Base-by-base conservation (phyloP, 2,329 filamentous ascomycete species). In the Monilinia fructigena region DNA sequence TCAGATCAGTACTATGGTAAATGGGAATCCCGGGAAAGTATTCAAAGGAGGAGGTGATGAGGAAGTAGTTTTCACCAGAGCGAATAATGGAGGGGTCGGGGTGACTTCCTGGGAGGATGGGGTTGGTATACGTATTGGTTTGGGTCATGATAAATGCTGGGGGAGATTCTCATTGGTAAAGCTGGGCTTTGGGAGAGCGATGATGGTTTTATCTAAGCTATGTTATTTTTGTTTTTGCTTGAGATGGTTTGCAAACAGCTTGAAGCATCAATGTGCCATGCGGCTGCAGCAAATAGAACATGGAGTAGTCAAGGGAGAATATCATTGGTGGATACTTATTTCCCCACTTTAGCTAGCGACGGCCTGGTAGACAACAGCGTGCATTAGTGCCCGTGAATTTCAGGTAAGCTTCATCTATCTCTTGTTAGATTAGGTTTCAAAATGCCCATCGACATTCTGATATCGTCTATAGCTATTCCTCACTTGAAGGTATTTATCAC, bases 91-190 rank as follows among this genome's bases (percentile, higher is more conserved):
- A 64, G 18, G 80, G 79, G 69, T 81, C 79, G 0, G 79, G 77
- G 62, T 80, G 75, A 58, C 77, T 81, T 12, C 80, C 80, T 6
- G 80, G 77, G 3, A 82, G 70, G 23, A 81, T 77, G 1, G 80
- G 80, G 69, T 82, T 82, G 45, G 20, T 42, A 80, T 72, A 82
- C 78, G 18, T 76, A 5, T 60, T 38, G 14, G 20, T 14, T 47
- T 54, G 11, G 12, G 61, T n/a, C 61, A 74, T 63, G 38, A 12
- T 63, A 38, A 20, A 14, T 18, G 38, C 3, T 12, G 18, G 20
- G 7, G 56, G 16, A 38, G 12, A 4, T 38, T 3, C 42, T 50
- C 45, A 23, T 60, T 7, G 12, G 38, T 23, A 18, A 48, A 42
- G 28, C 20, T 48, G 18, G n/a, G n/a, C 4, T 31, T 3, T n/a